phyloP scores from a whole-genome alignment of 352 stramenopile genomes.

The Elongisporangium undulatum region DNA sequence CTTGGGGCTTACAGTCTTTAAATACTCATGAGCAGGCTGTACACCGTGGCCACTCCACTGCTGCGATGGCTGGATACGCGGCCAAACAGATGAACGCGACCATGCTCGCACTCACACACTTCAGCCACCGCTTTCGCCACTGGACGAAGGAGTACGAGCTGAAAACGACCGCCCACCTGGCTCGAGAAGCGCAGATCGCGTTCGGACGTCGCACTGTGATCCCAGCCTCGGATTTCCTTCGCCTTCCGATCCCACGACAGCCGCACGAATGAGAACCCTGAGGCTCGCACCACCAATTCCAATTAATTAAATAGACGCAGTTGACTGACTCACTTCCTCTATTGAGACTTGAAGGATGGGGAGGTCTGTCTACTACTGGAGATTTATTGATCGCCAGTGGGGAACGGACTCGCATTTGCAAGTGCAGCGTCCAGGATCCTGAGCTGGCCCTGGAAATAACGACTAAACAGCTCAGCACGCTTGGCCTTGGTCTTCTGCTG shows the following conservation, averaged over 20 bases:
- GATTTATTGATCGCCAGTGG: background rate
- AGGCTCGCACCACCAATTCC: constrained; percentile 7
- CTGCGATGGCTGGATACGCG: constrained; percentile 68
- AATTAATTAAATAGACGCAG: constrained; percentile 8
- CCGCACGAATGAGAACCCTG: constrained; percentile 29
- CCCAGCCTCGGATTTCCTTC: constrained; percentile 73
- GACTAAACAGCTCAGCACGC: background rate
- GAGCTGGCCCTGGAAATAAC: constrained; percentile 12
- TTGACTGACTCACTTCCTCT: constrained; percentile 7
- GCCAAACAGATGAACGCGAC: constrained; percentile 74
- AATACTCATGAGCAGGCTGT: constrained; percentile 31
- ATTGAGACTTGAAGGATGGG: background rate
- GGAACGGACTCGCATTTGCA: constrained; percentile 5
- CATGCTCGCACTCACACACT: constrained; percentile 79
- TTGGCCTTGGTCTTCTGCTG: background rate
- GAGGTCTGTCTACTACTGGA: background rate
- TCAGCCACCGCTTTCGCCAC: constrained; percentile 80
- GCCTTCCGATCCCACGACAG: constrained; percentile 59
- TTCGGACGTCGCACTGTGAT: constrained; percentile 67
- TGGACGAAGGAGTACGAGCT: constrained; percentile 35
- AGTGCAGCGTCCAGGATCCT: constrained; percentile 12
- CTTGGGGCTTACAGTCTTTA: background rate
- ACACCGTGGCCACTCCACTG: constrained; percentile 73
- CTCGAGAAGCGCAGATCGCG: constrained; percentile 53
- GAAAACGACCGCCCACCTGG: constrained; percentile 63